Base-by-base conservation (phyloP, 805 yeast species). In the Candida peoriensis region DNA sequence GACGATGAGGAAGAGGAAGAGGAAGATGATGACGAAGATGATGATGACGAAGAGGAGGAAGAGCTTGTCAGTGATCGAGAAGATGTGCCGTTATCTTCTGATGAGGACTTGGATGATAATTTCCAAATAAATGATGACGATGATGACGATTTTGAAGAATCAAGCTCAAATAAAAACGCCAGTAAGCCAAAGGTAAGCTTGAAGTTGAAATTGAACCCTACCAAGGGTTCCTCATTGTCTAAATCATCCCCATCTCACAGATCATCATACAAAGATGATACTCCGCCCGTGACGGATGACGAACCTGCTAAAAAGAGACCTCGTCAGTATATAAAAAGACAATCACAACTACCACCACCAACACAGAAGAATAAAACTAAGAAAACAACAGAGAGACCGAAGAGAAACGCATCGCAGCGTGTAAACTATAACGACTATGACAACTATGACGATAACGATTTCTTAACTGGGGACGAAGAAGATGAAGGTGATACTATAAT, bases 401-500 rank as follows among this genome's bases (percentile, higher is more conserved):
- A 28, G 33, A 32, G 24, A 18, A 17, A 28, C 16, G 30, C 34
- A 9, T n/a, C 19, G 34, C 18, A 25, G 18, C 28, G 20, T 14
- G 18, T 23, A 27, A 32, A 22, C 19, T 10, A 24, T 16, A 15
- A 17, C 8, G 21, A 37, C 14, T 32, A 36, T 16, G 25, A 35
- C 18, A 28, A 34, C 8, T 17, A 36, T 11, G 43, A 46, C 19
- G 39, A 36, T 20, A 39, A 48, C 30, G 49, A 37, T 5, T 38
- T 38, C 18, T 4, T 26, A 20, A 25, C 34, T 21, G 50, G 44
- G 14, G 48, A 43, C 14, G 48, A 47, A n/a, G 60, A 49, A 1
- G 51, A 45, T 7, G 55, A 48, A 17, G 52, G 37, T 20, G 41
- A 47, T 27, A 30, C 41, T 6, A 50, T 51, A 12, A 42, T 44